phyloP scores from a whole-genome alignment of 208 protist genomes.

The Wallacemonas sp. region DNA sequence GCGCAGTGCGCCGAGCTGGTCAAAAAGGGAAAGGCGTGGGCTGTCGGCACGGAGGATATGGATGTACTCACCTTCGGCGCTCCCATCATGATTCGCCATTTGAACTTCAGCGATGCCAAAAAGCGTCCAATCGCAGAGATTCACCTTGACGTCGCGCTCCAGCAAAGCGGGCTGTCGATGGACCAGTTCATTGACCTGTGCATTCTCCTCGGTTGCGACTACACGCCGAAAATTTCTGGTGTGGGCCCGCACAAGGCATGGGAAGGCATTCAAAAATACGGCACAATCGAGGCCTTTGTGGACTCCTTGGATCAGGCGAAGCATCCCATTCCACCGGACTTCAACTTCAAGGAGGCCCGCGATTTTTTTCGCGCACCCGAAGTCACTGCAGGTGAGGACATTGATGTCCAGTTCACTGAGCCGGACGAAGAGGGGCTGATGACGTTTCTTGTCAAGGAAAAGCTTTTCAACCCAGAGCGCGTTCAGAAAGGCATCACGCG shows the following conservation, averaged over 20 bases:
- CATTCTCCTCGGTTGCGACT: slow-evolving; percentile 99
- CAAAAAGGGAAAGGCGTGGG: slow-evolving; percentile 95
- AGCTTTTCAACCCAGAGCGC: slow-evolving; percentile 95
- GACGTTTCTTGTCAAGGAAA: slow-evolving; percentile 97
- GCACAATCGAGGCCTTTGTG: slow-evolving; percentile 96
- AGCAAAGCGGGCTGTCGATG: slow-evolving; percentile 83
- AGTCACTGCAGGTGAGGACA: slow-evolving; percentile 69
- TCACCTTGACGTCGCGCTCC: slow-evolving; percentile 88
- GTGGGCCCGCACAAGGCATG: slow-evolving; percentile 97
- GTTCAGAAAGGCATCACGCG: slow-evolving; percentile 85
- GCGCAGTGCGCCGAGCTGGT: slow-evolving; percentile 98
- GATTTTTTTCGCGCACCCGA: slow-evolving; percentile 94
- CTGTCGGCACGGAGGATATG: slow-evolving; percentile 99
- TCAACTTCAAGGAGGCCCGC: slow-evolving; percentile 89
- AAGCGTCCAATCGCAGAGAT: slow-evolving; percentile 97
- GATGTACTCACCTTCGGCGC: slow-evolving; percentile 99
- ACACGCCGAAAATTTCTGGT: slow-evolving; percentile 97
- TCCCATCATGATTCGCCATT: slow-evolving; percentile 94
- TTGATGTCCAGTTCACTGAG: slow-evolving; percentile 94
- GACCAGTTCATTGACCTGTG: slow-evolving; percentile 99
- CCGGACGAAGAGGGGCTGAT: slow-evolving; percentile 97
- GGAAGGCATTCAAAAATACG: slow-evolving; percentile 95
- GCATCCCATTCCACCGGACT: slow-evolving; percentile 84
- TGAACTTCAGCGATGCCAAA: slow-evolving; percentile 96
- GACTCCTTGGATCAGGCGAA: slow-evolving; percentile 90